phyloP scores from a whole-genome alignment of 164 flowering plant species.

The Euptelea pleiosperma region DNA sequence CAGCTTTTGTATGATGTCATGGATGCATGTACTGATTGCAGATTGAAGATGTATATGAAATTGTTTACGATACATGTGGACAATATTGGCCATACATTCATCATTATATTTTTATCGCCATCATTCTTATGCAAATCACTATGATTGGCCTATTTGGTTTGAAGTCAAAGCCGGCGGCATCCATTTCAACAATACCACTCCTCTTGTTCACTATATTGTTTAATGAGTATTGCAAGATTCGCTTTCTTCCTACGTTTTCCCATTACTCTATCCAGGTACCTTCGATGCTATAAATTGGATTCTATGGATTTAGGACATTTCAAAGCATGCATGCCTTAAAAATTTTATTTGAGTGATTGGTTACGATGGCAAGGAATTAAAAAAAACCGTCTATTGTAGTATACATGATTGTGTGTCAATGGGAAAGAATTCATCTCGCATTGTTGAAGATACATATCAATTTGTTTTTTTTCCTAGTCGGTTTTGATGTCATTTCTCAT shows the following conservation, averaged over 20 bases:
- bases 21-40: conserved; percentile 30
- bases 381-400: not conserved
- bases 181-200: conserved; percentile 67
- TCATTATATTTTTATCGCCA: conserved; percentile 52
- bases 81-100: conserved; percentile 80
- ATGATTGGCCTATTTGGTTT: conserved; percentile 88
- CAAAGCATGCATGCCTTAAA: no score
- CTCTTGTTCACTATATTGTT: conserved; percentile 56
- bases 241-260: conserved; percentile 72
- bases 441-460: no score
- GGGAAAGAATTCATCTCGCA: no score
- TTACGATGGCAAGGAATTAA: no score
- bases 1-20: not conserved
- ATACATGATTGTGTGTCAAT: not conserved
- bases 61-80: conserved; percentile 70
- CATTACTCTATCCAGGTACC: conserved; percentile 59
- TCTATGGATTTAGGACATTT: not conserved
- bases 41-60: conserved; percentile 78
- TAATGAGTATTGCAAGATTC: conserved; percentile 81
- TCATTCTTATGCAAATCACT: conserved; percentile 78
- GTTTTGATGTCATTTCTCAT: not conserved
- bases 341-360: no score
- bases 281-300: not conserved
- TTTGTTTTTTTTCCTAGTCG: not conserved
- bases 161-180: conserved; percentile 74